Conservation (phyloP, 495 filamentous ascomycete genomes). For the Talaromyces trachyspermus region DNA sequence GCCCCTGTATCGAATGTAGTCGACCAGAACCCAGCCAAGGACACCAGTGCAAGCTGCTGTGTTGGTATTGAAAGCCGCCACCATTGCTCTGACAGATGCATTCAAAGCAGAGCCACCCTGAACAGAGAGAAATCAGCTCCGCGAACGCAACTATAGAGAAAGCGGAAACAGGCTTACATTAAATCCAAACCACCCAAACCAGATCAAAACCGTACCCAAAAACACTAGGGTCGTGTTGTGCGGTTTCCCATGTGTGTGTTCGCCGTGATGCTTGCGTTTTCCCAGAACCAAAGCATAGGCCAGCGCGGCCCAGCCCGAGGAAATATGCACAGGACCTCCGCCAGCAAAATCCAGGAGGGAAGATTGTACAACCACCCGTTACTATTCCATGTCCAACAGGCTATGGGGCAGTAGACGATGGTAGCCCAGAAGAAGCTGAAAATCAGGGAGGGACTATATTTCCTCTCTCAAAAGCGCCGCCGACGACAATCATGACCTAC, state of each 20-base stretch:
- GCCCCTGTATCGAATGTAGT: slow-evolving; percentile 46
- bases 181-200: slow-evolving; percentile 57
- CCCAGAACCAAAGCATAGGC: slow-evolving; percentile 51
- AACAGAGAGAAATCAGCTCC: slow-evolving; percentile 5
- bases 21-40: slow-evolving; percentile 52
- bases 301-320: slow-evolving; percentile 45
- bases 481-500: slow-evolving; percentile 44
- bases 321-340: slow-evolving; percentile 50
- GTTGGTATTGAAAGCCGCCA: slow-evolving; percentile 57
- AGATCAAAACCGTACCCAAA: slow-evolving; percentile 50
- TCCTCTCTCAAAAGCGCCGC: slow-evolving; percentile 49
- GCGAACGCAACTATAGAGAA: background rate
- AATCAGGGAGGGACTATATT: slow-evolving; percentile 45
- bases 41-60: slow-evolving; percentile 49
- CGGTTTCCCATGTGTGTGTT: slow-evolving; percentile 37
- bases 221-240: slow-evolving; percentile 52
- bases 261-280: slow-evolving; percentile 40
- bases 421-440: slow-evolving; percentile 55
- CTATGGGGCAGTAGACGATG: slow-evolving; percentile 52
- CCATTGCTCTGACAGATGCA: slow-evolving; percentile 48
- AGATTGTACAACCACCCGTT: slow-evolving; percentile 52
- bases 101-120: slow-evolving; percentile 51
- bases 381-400: slow-evolving; percentile 55
- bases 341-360: slow-evolving; percentile 51
- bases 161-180: slow-evolving; percentile 28